phyloP scores from a whole-genome alignment of 805 yeast genomes.

The Wickerhamomyces queroliae region DNA sequence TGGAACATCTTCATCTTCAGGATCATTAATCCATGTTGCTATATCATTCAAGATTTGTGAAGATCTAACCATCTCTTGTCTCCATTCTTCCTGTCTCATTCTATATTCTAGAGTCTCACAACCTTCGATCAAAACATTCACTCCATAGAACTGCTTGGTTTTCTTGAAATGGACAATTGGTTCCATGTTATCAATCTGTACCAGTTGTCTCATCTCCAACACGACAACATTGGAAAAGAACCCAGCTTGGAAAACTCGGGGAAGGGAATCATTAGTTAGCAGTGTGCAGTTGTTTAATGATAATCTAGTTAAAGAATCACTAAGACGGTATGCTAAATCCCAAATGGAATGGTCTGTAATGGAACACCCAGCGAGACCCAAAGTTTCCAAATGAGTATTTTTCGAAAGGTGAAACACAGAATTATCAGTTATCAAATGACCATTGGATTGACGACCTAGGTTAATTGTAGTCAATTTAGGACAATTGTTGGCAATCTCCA shows the following conservation, averaged over 20 bases:
- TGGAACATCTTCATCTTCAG: slow-evolving; percentile 31
- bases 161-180: slow-evolving; percentile 66
- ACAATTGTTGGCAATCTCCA: slow-evolving; percentile 60
- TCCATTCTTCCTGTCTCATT: slow-evolving; percentile 55
- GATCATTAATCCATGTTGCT: slow-evolving; percentile 52
- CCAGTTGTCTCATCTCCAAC: slow-evolving; percentile 66
- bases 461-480: slow-evolving; percentile 53
- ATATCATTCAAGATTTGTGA: slow-evolving; percentile 57
- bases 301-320: slow-evolving; percentile 50
- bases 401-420: slow-evolving; percentile 54
- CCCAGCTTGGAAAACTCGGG: slow-evolving; percentile 37
- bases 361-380: slow-evolving; percentile 87
- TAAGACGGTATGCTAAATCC: slow-evolving; percentile 62
- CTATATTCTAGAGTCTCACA: slow-evolving; percentile 63
- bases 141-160: slow-evolving; percentile 26
- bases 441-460: slow-evolving; percentile 71
- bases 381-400: slow-evolving; percentile 49
- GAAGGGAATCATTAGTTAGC: slow-evolving; percentile 54
- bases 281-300: slow-evolving; percentile 69
- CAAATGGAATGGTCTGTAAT: slow-evolving; percentile 74
- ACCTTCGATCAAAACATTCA: slow-evolving; percentile 58
- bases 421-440: slow-evolving; percentile 64
- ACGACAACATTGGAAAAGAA: slow-evolving; percentile 60
- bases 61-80: slow-evolving; percentile 51
- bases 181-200: slow-evolving; percentile 48